Percentiles rank a stretch among this genome's conserved stretches.
Conservation (phyloP, 2,329 filamentous ascomycete genomes). For the Metarhizium robertsii region DNA sequence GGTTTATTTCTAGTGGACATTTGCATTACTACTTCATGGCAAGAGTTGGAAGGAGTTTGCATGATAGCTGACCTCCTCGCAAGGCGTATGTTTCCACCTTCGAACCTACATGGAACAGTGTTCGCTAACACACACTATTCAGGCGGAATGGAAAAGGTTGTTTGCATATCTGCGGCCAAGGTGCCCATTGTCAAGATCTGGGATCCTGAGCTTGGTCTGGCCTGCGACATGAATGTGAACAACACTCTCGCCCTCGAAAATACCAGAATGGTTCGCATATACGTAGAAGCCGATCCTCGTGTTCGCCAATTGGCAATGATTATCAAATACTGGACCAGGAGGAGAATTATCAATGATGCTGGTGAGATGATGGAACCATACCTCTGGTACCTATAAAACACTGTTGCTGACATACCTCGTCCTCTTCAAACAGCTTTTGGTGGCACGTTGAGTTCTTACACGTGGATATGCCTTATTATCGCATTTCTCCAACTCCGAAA, state of each 20-base stretch:
- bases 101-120: too few relatives aligned
- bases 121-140: constrained; percentile 15
- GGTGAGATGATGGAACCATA: constrained; percentile 41
- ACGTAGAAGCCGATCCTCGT: constrained; percentile 85
- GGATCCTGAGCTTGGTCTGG: constrained; percentile 83
- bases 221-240: constrained; percentile 98
- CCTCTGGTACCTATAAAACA: neutral
- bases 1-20: constrained; percentile 64
- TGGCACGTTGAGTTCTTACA: constrained; percentile 93
- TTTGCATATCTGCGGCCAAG: constrained; percentile 90
- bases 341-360: constrained; percentile 88
- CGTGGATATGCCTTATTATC: constrained; percentile 98
- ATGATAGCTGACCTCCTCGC: constrained; percentile 79
- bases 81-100: constrained; percentile 53
- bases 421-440: constrained; percentile 57
- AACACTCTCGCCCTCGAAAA: constrained; percentile 93
- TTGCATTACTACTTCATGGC: constrained; percentile 89
- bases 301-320: constrained; percentile 92
- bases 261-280: constrained; percentile 94
- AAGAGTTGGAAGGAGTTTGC: constrained; percentile 81
- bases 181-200: constrained; percentile 98
- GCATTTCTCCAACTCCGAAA: constrained; percentile 86
- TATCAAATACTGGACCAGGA: constrained; percentile 94
- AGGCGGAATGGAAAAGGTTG: constrained; percentile 96
- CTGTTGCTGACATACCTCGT: constrained; percentile 11